These are phyloP conservation scores for Hanseniaspora vineae DNA, from an alignment of 805 yeast genomes.

Conservation along the genomic window DNA sequence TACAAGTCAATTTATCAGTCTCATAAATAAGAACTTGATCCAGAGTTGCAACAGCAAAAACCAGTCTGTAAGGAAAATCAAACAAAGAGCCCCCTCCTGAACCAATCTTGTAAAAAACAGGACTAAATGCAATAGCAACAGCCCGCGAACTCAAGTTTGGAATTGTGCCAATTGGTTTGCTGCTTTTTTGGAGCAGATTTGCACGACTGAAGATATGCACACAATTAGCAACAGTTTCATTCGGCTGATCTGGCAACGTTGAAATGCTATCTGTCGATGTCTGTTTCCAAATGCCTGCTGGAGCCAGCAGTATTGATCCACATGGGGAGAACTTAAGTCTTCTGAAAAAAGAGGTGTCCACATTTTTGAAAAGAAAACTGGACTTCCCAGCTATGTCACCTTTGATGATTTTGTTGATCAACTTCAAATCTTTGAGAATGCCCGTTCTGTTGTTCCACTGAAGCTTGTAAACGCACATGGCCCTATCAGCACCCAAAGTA, in stretches of 20 bases:
- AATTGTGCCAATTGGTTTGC: slow-evolving; percentile 63
- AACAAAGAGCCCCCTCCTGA: slow-evolving; percentile 25
- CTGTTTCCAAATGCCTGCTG: slow-evolving; percentile 51
- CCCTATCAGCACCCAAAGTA: slow-evolving; percentile 83
- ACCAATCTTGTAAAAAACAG: slow-evolving; percentile 37
- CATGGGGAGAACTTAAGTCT: slow-evolving; percentile 81
- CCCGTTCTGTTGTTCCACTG: slow-evolving; percentile 7
- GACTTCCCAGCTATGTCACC: slow-evolving; percentile 33
- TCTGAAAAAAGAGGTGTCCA: slow-evolving; percentile 69
- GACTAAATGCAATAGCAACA: slow-evolving; percentile 68
- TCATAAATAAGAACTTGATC: slow-evolving; percentile 75
- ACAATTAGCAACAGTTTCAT: slow-evolving; percentile 44
- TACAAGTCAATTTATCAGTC: slow-evolving; percentile 54
- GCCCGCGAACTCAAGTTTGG: slow-evolving; percentile 80
- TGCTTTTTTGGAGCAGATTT: slow-evolving; percentile 33
- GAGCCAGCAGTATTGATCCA: slow-evolving; percentile 68
- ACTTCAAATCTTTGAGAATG: slow-evolving; percentile 12
- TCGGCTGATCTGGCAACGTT: slow-evolving; percentile 12
- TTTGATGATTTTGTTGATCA: slow-evolving; percentile 33
- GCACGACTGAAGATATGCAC: slow-evolving; percentile 69
- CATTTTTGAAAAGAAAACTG: slow-evolving; percentile 3
- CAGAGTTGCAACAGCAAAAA: slow-evolving; percentile 88
- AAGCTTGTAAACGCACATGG: slow-evolving; percentile 51
- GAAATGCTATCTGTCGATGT: background rate
- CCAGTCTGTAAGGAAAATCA: slow-evolving; percentile 59